Base-by-base conservation (phyloP, 2,329 filamentous ascomycete species). In the Plenodomus lindquistii region DNA sequence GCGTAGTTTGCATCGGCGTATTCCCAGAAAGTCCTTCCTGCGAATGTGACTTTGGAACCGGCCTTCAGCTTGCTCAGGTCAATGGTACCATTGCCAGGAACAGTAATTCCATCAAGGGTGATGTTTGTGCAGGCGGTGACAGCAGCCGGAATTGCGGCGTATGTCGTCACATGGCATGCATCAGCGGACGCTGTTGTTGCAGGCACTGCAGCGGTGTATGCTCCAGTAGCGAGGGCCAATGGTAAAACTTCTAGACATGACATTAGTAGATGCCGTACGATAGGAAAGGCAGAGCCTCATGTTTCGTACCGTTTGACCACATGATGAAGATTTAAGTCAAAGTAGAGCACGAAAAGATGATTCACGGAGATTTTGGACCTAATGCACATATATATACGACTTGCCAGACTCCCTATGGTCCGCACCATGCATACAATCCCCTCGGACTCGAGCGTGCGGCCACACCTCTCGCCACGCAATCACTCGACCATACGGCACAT, bases 81-180 rank as follows among this genome's bases (percentile, higher is more conserved):
- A 8, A 79, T 50, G 60, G 67, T 42, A 59, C 71, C 11, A 63
- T 71, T 36, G 72, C 74, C 4, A 69, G 75, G 56, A 2, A 59
- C 56, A 15, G 54, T 65, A 29, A 79, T 71, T 50, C 70, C 59
- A 19, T 73, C 67, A 10, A 79, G 64, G 3, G 69, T 67, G 37
- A 79, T 77, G 35, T 68, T 66, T 13, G 69, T 75, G 63, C 76
- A 79, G 1, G 70, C 66, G 4, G 66, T 65, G 6, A 73, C 70
- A 13, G 71, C 73, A 19, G 70, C 68, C 9, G 46, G 44, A 19
- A 60, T 62, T 15, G 24, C 53, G 9, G 55, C 27, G 40, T 57
- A 66, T 17, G 45, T 39, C 7, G 60, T 65, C 17, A 63, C 62
- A n/a, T 61, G 37, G 24, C 62, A 65, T 6, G 39, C 42, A 39